Evolutionary conservation across 2,329 filamentous ascomycete genomes (phyloP).

Genomic region (Aspergillus terreus): DNA sequence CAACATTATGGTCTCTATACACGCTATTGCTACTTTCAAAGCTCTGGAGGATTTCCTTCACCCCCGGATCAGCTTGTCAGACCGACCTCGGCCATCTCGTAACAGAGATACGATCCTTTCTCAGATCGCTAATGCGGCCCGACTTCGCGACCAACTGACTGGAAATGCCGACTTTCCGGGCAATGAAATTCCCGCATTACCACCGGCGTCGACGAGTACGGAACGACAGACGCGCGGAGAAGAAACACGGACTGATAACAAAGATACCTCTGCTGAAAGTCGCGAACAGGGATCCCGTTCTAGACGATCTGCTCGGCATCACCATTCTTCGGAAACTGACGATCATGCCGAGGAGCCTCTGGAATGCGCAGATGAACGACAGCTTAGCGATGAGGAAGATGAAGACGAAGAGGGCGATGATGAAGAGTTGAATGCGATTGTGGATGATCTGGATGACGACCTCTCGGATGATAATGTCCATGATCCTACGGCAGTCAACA

Average conservation of each 20-base stretch:
- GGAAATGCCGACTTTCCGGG: constrained; percentile 19
- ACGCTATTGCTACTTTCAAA: constrained; percentile 97
- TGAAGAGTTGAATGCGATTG: constrained; percentile 73
- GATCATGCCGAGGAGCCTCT: constrained; percentile 67
- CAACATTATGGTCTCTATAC: constrained; percentile 97
- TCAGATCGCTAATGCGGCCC: constrained; percentile 69
- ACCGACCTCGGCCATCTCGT: constrained; percentile 64
- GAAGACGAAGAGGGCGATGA: constrained; percentile 57
- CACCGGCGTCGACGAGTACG: constrained; percentile 18
- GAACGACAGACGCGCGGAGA: constrained; percentile 14
- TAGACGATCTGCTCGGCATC: constrained; percentile 62
- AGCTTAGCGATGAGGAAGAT: constrained; percentile 66
- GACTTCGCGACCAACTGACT: constrained; percentile 52
- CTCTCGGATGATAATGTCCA: constrained; percentile 70
- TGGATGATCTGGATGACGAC: constrained; percentile 86
- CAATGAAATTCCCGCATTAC: constrained; percentile 32
- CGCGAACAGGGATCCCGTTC: constrained; percentile 42
- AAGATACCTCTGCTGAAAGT: constrained; percentile 39
- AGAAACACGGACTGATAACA: constrained; percentile 25
- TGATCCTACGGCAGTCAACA: constrained; percentile 82
- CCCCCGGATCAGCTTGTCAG: constrained; percentile 77
- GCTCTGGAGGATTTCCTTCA: constrained; percentile 92
- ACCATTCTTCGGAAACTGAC: constrained; percentile 52
- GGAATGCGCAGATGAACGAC: constrained; percentile 91
- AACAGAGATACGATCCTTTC: constrained; percentile 61